Evolutionary conservation across 1,284 basidiomycete genomes (phyloP), one percentile per base, ranked within the genome.

Genomic region (Ceratobasidium sp.): DNA sequence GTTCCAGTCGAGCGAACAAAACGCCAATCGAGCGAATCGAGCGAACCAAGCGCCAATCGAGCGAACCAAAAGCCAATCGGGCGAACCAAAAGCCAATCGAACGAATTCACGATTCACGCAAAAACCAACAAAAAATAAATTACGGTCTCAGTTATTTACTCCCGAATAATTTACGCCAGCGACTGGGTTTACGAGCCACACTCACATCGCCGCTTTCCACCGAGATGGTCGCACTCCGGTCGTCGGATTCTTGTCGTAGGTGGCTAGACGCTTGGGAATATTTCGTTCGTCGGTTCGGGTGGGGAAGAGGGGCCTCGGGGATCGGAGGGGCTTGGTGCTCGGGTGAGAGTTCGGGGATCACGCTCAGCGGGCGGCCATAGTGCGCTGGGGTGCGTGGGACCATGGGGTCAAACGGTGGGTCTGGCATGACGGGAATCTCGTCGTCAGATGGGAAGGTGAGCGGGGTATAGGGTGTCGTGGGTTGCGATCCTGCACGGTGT

Each of bases 91-190:
- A 20, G 25, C 50, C 25, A 29, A 52, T 29, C 20, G 56, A 42
- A 58, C 35, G 27, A n/a, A 29, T 10, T 40, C 27, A 42, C 25
- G 45, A 58, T 38, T 38, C 34, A 56, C 54, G 45, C 13, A 32
- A 65, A 40, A 53, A 60, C 40, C 45, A 47, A 20, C 45, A 47
- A 22, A 47, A 60, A 60, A 65, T 65, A 65, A 65, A 50, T 65
- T 50, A 35, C 34, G 49, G 49, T 65, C 49, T 65, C 60, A 65
- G 60, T 65, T 65, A 65, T 52, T 38, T 65, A 65, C 60, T 65
- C 60, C 34, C 13, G 38, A 65, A 65, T 34, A 31, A 65, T 42
- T 52, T 65, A 22, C 60, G 60, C 60, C 60, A 65, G 35, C 60
- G 32, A 65, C 60, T 53, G 42, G 60, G 60, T 65, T 65, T 65